Evolutionary conservation across 148 eudicot species (phyloP), one percentile per base, ranked within the genome.

Genomic region (Euryodendron excelsum): DNA sequence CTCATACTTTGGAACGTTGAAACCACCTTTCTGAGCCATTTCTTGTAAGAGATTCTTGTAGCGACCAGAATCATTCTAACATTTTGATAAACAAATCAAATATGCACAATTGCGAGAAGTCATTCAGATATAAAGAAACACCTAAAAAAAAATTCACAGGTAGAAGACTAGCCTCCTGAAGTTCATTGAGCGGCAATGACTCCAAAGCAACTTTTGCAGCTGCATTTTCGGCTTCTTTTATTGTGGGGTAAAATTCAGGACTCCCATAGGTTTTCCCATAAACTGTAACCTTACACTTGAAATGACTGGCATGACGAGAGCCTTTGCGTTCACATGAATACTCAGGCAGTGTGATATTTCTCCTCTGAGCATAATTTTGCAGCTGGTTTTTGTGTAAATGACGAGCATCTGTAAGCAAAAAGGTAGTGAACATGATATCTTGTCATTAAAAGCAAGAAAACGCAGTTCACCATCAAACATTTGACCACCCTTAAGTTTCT

Each of bases 151-250:
- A 47, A 47, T 20, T 11, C 18, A 48, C 4, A 48, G 30, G 27
- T 39, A 45, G 62, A 60, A 69, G 56, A 78, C 91, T 82, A 50
- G 83, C 98, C 94, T 91, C 90, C 70, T 85, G 84, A 72, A 79
- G 72, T 25, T 76, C 90, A 73, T 79, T 73, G 44, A 82, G 77
- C 5, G 85, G 83, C 69, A 91, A 64, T 0, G 89, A 83, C 60
- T 75, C 82, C 77, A 87, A 78, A 36, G 96, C 97, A 72, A 79
- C 80, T 90, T 90, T 90, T 34, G 98, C 96, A 62, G 94, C 97
- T 65, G 92, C 90, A 80, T 89, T 89, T 79, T 95, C 97, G 64
- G 97, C 94, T 71, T 91, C 94, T 85, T 90, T 93, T 47, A 91
- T 0, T 28, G 97, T 93, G 27, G 82, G 23, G 78, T 74, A 88